Base-by-base conservation (phyloP, 176 grass and related monocot genomes). In the Ensete glaucum region DNA sequence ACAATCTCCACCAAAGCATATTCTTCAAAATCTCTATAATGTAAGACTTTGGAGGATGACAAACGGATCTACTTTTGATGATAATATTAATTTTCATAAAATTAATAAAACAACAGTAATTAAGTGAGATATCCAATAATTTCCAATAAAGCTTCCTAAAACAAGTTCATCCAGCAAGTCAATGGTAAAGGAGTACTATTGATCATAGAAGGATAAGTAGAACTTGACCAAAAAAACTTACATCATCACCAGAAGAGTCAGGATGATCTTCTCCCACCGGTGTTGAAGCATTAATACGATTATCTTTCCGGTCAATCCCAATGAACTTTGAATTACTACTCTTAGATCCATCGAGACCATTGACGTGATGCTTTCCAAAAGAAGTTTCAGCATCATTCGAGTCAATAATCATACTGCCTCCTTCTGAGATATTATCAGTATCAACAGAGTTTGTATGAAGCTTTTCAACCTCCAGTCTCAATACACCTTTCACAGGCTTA, bases 401-500 rank as follows among this genome's bases (percentile, higher is more conserved):
- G 80, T 89, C 91, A 89, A 85, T 89, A 73, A 83, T 71, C 73
- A 99, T 75, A 76, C 86, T 99, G 71, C 95, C 91, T 53, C 91
- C 88, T 82, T 99, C 95, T 82, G 95, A 99, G 81, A 84, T 72
- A 34, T 89, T 93, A 80, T 99, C 95, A 29, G 49, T 9, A 24
- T 99, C 95, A 78, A 62, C 43, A 58, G 73, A 78, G 48, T 83
- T 59, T 78, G 84, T 78, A 79, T 88, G 91, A 75, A 99, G 82
- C 80, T 91, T 99, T 80, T 94, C 91, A 80, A 99, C 86, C 87
- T 99, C 95, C 80, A 99, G 76, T 71, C 69, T 87, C 55, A 99
- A 77, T 78, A 94, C 84, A 68, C 88, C 91, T 91, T 99, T 99
- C 64, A 99, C 95, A 25, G 95, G 91, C 79, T 99, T 99, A 85